phyloP scores from a whole-genome alignment of 1,139 yeast species.

The Suhomyces bokatorum region DNA sequence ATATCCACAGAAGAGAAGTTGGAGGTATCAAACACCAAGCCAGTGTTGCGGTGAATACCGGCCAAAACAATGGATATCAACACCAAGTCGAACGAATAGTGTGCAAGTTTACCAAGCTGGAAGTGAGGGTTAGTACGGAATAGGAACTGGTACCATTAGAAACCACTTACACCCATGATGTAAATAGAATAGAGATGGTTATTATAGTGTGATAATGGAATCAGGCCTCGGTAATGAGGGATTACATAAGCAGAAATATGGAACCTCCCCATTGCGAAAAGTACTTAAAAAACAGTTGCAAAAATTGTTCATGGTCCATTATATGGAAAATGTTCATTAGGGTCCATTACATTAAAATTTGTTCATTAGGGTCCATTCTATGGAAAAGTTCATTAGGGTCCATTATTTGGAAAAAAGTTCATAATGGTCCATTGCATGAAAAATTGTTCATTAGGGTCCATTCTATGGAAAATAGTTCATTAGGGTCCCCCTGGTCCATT shows the following conservation, averaged over 20 bases:
- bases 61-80: conserved; percentile 64
- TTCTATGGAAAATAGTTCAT: no score
- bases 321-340: no score
- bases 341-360: no score
- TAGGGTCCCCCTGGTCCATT: no score
- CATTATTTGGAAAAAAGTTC: no score
- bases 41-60: conserved; percentile 65
- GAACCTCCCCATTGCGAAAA: background rate
- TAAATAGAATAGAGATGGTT: background rate
- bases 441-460: no score
- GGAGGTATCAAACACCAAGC: conserved; percentile 50
- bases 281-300: no score
- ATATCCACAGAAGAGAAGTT: conserved; percentile 52
- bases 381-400: no score
- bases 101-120: conserved; percentile 52
- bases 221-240: background rate
- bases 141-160: background rate
- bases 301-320: no score
- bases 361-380: no score
- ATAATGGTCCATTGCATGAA: no score
- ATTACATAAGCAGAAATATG: background rate
- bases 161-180: conserved; percentile 15
- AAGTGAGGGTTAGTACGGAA: conserved; percentile 18
- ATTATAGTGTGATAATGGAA: background rate
- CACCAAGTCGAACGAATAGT: conserved; percentile 59